Evolutionary conservation across 1,139 yeast species (phyloP).

Genomic region (Lodderomyces beijingensis): DNA sequence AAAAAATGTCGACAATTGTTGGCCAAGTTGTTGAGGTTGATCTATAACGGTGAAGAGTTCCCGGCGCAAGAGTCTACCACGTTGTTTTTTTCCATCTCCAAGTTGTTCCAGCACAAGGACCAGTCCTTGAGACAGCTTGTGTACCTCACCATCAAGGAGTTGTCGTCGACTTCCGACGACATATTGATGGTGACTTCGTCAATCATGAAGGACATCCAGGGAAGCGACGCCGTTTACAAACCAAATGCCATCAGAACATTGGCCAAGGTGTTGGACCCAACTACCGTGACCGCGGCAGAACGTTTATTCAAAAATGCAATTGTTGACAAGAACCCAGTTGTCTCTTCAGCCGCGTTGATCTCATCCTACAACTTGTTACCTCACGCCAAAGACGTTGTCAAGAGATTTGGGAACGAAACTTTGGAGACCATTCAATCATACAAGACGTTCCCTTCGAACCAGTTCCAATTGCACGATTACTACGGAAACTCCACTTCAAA

Average conservation of each 20-base stretch:
- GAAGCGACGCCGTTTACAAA: slow-evolving; percentile 78
- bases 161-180: slow-evolving; percentile 80
- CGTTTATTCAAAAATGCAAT: slow-evolving; percentile 89
- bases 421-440: slow-evolving; percentile 77
- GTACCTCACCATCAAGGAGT: slow-evolving; percentile 88
- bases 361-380: slow-evolving; percentile 88
- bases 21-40: slow-evolving; percentile 66
- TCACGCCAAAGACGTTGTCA: slow-evolving; percentile 84
- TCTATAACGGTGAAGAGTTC: slow-evolving; percentile 83
- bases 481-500: slow-evolving; percentile 48
- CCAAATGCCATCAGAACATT: slow-evolving; percentile 95
- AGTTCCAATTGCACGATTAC: slow-evolving; percentile 51
- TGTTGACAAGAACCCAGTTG: slow-evolving; percentile 84
- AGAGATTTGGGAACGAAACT: slow-evolving; percentile 90
- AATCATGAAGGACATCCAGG: slow-evolving; percentile 95
- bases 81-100: slow-evolving; percentile 88
- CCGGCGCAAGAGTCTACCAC: slow-evolving; percentile 89
- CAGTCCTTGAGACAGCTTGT: slow-evolving; percentile 90
- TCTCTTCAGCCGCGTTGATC: slow-evolving; percentile 88
- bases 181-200: slow-evolving; percentile 96
- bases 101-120: slow-evolving; percentile 90
- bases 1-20: slow-evolving; percentile 77
- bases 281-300: slow-evolving; percentile 93
- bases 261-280: slow-evolving; percentile 83
- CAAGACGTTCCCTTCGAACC: slow-evolving; percentile 61